These are phyloP conservation scores for Volvox reticuliferus DNA, from an alignment of 139 green algal genomes.

Conservation along the genomic window DNA sequence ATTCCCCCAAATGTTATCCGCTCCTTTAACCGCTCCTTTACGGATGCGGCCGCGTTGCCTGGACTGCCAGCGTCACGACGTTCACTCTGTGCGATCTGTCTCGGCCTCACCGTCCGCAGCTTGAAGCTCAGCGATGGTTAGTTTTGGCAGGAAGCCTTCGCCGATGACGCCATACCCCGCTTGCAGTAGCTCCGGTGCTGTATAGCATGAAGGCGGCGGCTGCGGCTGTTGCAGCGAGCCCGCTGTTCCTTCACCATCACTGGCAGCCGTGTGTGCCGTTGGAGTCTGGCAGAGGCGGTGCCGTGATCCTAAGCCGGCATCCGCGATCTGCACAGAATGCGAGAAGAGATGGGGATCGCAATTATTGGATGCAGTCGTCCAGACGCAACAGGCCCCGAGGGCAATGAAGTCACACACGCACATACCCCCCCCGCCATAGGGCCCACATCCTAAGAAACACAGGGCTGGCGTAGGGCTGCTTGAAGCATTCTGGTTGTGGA, in stretches of 20 bases:
- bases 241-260: neutral
- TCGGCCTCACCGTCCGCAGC: too few species aligned
- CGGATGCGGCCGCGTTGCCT: too few species aligned
- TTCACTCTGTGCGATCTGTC: too few species aligned
- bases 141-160: neutral
- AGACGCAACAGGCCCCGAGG: neutral
- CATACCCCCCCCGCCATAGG: too few species aligned
- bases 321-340: neutral
- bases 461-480: too few species aligned
- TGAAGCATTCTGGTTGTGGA: neutral
- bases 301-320: neutral
- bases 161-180: neutral
- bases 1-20: too few species aligned
- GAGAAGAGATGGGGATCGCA: neutral
- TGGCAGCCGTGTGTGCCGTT: neutral
- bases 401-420: too few species aligned
- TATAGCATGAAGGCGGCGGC: neutral
- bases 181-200: neutral
- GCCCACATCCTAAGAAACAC: too few species aligned
- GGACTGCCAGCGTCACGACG: too few species aligned
- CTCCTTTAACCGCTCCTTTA: too few species aligned
- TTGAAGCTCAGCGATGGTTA: neutral
- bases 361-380: neutral
- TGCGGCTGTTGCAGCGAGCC: neutral
- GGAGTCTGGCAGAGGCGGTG: neutral